These are phyloP conservation scores for Ganoderma leucocontextum DNA, from an alignment of 1,284 basidiomycete genomes.

Conservation along the genomic window DNA sequence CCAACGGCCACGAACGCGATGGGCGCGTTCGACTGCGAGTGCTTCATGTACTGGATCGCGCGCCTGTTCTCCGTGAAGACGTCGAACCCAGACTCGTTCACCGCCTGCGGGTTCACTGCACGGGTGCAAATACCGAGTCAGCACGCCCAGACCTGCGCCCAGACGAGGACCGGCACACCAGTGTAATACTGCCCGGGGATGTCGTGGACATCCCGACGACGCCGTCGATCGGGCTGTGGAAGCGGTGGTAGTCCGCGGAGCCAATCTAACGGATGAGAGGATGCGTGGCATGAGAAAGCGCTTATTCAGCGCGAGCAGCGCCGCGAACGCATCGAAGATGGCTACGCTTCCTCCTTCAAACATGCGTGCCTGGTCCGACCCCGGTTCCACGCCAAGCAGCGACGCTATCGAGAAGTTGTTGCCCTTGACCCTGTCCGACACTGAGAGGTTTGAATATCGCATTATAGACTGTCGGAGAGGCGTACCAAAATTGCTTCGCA, in stretches of 20 bases:
- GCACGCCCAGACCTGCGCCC: not conserved
- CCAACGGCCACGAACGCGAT: too few relatives aligned
- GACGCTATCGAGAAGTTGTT: slow-evolving; percentile 71
- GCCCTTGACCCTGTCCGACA: slow-evolving; percentile 73
- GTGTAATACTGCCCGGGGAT: slow-evolving; percentile 69
- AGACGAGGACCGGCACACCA: too few relatives aligned
- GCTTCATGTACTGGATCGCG: too few relatives aligned
- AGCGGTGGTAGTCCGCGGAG: slow-evolving; percentile 88
- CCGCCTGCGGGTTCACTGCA: slow-evolving; percentile 82
- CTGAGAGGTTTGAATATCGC: not conserved
- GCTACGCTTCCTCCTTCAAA: slow-evolving; percentile 67
- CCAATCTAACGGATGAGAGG: slow-evolving; percentile 62
- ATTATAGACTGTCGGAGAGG: slow-evolving; percentile 15
- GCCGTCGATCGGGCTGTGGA: slow-evolving; percentile 81
- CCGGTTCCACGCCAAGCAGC: slow-evolving; percentile 57
- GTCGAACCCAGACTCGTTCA: slow-evolving; percentile 76
- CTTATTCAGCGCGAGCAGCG: not conserved
- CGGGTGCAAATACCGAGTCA: too few relatives aligned
- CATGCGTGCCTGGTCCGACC: slow-evolving; percentile 49
- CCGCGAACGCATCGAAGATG: slow-evolving; percentile 57
- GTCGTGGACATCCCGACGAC: slow-evolving; percentile 57
- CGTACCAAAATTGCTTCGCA: slow-evolving; percentile 72
- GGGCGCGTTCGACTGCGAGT: too few relatives aligned
- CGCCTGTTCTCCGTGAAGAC: too few relatives aligned
- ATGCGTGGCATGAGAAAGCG: not conserved